A percentile compares a stretch with the other conserved stretches of the same genome.
These are phyloP conservation scores for Fraxinus angustifolia DNA, from an alignment of 305 asterid genomes.

Conservation along the genomic window DNA sequence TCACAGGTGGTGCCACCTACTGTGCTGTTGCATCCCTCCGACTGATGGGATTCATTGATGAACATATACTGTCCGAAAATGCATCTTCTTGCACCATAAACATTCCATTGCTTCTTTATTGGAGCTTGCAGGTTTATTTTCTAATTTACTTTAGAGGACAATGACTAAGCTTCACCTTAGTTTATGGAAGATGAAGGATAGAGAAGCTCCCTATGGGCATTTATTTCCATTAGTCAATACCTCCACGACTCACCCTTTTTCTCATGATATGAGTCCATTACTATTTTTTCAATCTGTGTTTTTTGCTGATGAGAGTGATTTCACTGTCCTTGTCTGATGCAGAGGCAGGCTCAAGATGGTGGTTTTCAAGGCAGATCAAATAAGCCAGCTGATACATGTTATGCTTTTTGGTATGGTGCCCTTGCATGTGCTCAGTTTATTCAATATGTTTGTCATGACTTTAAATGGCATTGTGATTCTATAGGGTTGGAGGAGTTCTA, in stretches of 20 bases:
- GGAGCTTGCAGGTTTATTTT: constrained; percentile 77
- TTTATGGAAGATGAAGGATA: background rate
- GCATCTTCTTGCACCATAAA: constrained; percentile 44
- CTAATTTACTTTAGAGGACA: constrained; percentile 8
- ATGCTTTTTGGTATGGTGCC: constrained; percentile 78
- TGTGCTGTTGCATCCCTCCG: constrained; percentile 94
- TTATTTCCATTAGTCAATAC: background rate
- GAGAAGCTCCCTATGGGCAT: background rate
- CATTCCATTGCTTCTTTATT: constrained; percentile 70
- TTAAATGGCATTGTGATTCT: constrained; percentile 8
- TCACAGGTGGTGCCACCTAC: constrained; percentile 94
- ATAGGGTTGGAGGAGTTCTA: constrained; percentile 86
- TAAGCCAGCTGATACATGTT: constrained; percentile 83
- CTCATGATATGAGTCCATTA: background rate
- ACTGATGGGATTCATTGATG: constrained; percentile 82
- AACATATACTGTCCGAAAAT: constrained; percentile 44
- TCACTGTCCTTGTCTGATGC: constrained; percentile 27
- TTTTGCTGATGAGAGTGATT: background rate
- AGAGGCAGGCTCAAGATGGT: constrained; percentile 86
- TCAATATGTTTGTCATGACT: constrained; percentile 11
- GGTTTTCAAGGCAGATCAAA: constrained; percentile 91
- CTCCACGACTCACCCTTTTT: background rate
- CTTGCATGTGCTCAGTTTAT: background rate
- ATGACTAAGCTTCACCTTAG: background rate
- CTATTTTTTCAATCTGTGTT: no score